phyloP scores from a whole-genome alignment of 495 filamentous ascomycete genomes.

The Neurospora sp. region DNA sequence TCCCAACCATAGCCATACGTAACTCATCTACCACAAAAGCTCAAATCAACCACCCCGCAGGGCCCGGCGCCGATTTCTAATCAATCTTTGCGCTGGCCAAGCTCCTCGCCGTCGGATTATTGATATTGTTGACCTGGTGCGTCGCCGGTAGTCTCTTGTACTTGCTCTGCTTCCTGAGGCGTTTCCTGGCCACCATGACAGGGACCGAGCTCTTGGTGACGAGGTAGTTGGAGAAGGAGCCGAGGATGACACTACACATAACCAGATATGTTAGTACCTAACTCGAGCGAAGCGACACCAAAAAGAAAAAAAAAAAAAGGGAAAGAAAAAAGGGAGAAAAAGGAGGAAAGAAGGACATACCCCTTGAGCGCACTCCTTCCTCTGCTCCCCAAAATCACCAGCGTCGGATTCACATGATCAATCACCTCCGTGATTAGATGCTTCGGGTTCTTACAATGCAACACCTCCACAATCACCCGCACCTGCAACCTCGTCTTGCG shows the following conservation, averaged over 20 bases:
- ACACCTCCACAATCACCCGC: slow-evolving; percentile 83
- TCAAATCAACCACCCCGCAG: not conserved
- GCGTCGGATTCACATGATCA: slow-evolving; percentile 80
- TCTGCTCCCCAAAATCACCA: slow-evolving; percentile 84
- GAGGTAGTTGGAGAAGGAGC: slow-evolving; percentile 94
- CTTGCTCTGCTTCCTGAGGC: slow-evolving; percentile 64
- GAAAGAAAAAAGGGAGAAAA: too few species aligned
- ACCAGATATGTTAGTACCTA: too few species aligned
- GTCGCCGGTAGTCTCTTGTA: slow-evolving; percentile 47
- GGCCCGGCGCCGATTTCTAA: slow-evolving; percentile 21
- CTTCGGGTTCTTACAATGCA: slow-evolving; percentile 94
- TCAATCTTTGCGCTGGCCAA: slow-evolving; percentile 59
- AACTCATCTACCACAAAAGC: not conserved
- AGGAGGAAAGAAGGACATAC: slow-evolving; percentile 39
- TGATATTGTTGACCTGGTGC: slow-evolving; percentile 63
- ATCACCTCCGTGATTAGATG: slow-evolving; percentile 83
- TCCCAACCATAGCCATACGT: too few species aligned
- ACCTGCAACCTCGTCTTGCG: slow-evolving; percentile 88
- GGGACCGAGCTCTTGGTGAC: slow-evolving; percentile 95
- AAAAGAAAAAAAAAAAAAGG: too few species aligned
- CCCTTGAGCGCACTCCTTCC: slow-evolving; percentile 88
- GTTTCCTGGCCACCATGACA: slow-evolving; percentile 83
- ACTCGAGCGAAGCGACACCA: not conserved
- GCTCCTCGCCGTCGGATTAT: slow-evolving; percentile 50
- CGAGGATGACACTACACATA: slow-evolving; percentile 86